Conservation (phyloP, 2,329 filamentous ascomycete genomes). For the Fusarium heterosporum region DNA sequence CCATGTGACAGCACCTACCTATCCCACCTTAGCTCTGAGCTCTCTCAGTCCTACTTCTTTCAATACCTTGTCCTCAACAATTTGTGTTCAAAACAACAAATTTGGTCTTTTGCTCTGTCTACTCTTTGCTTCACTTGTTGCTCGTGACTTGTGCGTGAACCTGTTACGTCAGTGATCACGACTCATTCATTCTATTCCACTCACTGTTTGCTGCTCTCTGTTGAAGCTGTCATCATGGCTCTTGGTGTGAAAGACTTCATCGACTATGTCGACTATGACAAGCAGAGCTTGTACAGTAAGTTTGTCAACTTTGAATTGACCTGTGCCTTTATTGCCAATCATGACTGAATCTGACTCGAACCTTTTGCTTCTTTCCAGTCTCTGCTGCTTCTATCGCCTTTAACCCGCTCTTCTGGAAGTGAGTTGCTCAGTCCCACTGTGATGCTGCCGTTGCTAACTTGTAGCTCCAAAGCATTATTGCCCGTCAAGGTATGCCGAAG, state of each 20-base stretch:
- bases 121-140: neutral
- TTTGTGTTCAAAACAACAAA: constrained; percentile 13
- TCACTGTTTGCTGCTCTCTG: constrained; percentile 7
- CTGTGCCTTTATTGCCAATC: constrained; percentile 7
- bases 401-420: constrained; percentile 99
- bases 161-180: constrained; percentile 34
- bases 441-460: constrained; percentile 49
- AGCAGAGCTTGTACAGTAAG: constrained; percentile 75
- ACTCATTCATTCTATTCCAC: constrained; percentile 7
- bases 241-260: constrained; percentile 59
- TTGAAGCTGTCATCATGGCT: constrained; percentile 52
- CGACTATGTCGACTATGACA: constrained; percentile 75
- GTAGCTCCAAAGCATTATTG: constrained; percentile 74
- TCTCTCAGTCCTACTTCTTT: constrained; percentile 4
- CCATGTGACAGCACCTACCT: constrained; percentile 37
- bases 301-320: constrained; percentile 34
- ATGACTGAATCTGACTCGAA: constrained; percentile 27
- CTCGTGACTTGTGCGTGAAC: constrained; percentile 35
- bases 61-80: neutral
- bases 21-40: constrained; percentile 18
- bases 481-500: constrained; percentile 74
- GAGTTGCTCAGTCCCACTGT: constrained; percentile 56
- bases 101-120: neutral
- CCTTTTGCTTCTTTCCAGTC: constrained; percentile 64
- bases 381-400: constrained; percentile 86